Conservation (phyloP, 352 stramenopile genomes). For the Phytophthora sojae region DNA sequence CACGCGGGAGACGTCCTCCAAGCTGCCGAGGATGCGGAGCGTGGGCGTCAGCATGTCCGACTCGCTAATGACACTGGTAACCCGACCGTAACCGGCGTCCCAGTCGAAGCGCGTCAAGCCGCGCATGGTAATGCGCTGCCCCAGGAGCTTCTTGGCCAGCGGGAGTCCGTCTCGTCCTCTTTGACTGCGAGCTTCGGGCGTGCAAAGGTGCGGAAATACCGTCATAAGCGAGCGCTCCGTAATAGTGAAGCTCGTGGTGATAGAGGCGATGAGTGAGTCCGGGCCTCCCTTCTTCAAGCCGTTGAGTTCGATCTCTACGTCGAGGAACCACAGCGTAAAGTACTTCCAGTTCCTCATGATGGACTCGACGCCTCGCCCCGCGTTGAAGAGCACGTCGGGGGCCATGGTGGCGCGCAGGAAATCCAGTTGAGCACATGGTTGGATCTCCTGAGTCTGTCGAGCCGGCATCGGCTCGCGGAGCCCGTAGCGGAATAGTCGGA, state of each 20-base stretch:
- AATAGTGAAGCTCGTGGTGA: constrained; percentile 12
- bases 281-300: not conserved
- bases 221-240: constrained; percentile 3
- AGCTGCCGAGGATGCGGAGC: not conserved
- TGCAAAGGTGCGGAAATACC: constrained; percentile 13
- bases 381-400: constrained; percentile 14
- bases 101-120: constrained; percentile 15
- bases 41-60: constrained; percentile 24
- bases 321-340: constrained; percentile 7
- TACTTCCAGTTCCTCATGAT: constrained; percentile 14
- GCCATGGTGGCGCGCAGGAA: constrained; percentile 14
- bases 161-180: not conserved
- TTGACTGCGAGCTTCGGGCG: too few species aligned
- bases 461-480: not conserved
- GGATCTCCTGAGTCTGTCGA: not conserved
- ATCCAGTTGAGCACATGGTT: constrained; percentile 2
- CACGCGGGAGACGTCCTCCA: constrained; percentile 14
- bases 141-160: constrained; percentile 2
- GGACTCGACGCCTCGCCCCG: not conserved
- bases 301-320: constrained; percentile 12
- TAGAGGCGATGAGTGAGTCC: constrained; percentile 3
- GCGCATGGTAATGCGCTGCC: constrained; percentile 9
- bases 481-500: constrained; percentile 30
- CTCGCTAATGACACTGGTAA: constrained; percentile 1
- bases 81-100: not conserved